These are phyloP conservation scores for Juncus inflexus DNA, from an alignment of 176 grass and related monocot genomes.

Conservation along the genomic window DNA sequence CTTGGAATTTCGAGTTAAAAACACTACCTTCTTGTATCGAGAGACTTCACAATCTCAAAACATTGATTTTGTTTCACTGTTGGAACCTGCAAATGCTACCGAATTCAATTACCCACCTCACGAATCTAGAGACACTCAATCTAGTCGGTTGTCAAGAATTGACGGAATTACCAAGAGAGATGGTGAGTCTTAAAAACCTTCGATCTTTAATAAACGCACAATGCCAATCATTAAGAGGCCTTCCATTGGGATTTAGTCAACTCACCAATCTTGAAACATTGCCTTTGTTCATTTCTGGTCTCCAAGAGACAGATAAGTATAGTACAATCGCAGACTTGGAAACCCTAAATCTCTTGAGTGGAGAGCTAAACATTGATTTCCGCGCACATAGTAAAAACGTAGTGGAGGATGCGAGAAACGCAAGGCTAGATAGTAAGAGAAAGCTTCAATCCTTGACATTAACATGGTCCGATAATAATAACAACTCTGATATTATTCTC, in stretches of 20 bases:
- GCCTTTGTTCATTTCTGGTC: constrained; percentile 35
- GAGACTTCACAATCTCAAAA: constrained; percentile 37
- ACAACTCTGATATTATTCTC: neutral
- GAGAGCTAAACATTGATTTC: constrained; percentile 34
- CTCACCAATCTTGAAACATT: constrained; percentile 50
- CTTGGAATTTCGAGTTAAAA: constrained; percentile 40
- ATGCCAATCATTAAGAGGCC: constrained; percentile 25
- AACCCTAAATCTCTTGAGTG: constrained; percentile 29
- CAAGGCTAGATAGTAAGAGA: constrained; percentile 37
- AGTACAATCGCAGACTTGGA: constrained; percentile 40
- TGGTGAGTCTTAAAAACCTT: constrained; percentile 33
- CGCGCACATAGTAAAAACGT: constrained; percentile 18
- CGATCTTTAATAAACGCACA: constrained; percentile 34
- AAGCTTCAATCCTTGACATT: constrained; percentile 39
- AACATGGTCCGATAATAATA: constrained; percentile 24
- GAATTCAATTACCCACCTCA: constrained; percentile 36
- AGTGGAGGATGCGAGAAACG: constrained; percentile 22
- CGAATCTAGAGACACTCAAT: constrained; percentile 43
- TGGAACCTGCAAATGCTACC: constrained; percentile 43
- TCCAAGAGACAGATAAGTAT: constrained; percentile 17
- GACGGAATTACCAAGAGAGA: constrained; percentile 38
- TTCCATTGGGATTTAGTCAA: constrained; percentile 36
- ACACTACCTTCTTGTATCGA: constrained; percentile 45
- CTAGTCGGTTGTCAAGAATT: constrained; percentile 39
- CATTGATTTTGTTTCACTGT: constrained; percentile 52